phyloP scores from a whole-genome alignment of 768 basidiomycete species.

The Boletus rubescentipes region DNA sequence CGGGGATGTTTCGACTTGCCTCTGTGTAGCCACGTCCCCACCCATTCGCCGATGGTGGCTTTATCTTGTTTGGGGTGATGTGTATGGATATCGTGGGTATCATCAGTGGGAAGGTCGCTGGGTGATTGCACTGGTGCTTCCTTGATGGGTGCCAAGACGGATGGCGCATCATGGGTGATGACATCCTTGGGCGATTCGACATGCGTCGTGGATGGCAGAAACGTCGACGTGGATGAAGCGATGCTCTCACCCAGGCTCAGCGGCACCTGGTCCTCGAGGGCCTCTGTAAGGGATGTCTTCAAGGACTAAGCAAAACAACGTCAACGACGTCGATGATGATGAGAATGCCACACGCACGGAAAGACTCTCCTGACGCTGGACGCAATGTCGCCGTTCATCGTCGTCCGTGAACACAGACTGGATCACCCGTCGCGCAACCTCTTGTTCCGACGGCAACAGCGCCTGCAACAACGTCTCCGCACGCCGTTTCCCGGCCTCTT shows the following conservation, averaged over 20 bases:
- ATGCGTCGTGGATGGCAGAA: not conserved
- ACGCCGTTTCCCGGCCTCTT: constrained; percentile 47
- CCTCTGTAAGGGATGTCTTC: constrained; percentile 46
- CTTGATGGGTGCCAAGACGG: not conserved
- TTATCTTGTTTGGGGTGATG: constrained; percentile 32
- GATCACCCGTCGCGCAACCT: constrained; percentile 64
- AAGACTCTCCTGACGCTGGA: constrained; percentile 58
- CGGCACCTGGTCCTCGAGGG: constrained; percentile 50
- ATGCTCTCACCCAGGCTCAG: constrained; percentile 29
- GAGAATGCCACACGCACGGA: constrained; percentile 41
- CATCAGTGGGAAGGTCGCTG: not conserved
- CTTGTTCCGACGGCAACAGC: constrained; percentile 58
- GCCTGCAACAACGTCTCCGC: constrained; percentile 58
- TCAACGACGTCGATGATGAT: not conserved
- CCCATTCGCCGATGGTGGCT: constrained; percentile 62
- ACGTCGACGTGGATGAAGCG: constrained; percentile 13
- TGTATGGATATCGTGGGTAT: constrained; percentile 11
- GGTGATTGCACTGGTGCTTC: constrained; percentile 8
- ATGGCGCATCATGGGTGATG: not conserved
- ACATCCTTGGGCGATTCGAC: not conserved
- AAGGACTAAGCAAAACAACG: constrained; percentile 36
- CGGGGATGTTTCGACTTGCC: constrained; percentile 38
- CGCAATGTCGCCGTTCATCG: constrained; percentile 43
- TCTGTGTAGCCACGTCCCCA: constrained; percentile 73
- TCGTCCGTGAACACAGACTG: constrained; percentile 60